Percentiles rank a stretch among this genome's conserved stretches.
These are phyloP conservation scores for Deinandra increscens DNA, from an alignment of 129 eudicot species.

Conservation along the genomic window DNA sequence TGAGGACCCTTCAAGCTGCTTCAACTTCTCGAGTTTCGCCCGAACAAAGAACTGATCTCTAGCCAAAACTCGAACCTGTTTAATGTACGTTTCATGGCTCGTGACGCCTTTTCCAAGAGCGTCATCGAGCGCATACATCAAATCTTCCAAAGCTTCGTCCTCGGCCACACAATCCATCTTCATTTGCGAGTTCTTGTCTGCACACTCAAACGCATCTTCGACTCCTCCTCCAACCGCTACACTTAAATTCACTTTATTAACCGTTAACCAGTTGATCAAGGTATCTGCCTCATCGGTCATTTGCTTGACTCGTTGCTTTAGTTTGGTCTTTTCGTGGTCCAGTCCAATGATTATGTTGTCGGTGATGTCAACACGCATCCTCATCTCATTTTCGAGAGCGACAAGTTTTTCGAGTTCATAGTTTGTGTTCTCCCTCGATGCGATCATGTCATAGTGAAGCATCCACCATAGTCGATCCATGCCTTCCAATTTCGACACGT, in stretches of 20 bases:
- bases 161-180: constrained; percentile 42
- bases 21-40: constrained; percentile 34
- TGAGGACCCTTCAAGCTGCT: constrained; percentile 6
- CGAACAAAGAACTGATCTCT: constrained; percentile 56
- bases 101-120: constrained; percentile 41
- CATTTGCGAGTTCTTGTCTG: constrained; percentile 29
- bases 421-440: constrained; percentile 22
- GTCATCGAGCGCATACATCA: constrained; percentile 50
- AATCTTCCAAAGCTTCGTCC: constrained; percentile 59
- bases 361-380: constrained; percentile 31
- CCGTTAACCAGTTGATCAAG: constrained; percentile 49
- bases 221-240: constrained; percentile 14
- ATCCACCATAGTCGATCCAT: constrained; percentile 50
- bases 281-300: constrained; percentile 41
- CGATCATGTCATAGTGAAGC: constrained; percentile 46
- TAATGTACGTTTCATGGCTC: constrained; percentile 44
- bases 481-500: constrained; percentile 48
- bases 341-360: constrained; percentile 28
- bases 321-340: constrained; percentile 27
- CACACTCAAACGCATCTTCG: constrained; percentile 56
- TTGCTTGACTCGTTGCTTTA: constrained; percentile 39
- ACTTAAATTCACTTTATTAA: constrained; percentile 24
- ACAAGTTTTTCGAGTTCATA: constrained; percentile 37
- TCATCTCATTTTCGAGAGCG: constrained; percentile 40
- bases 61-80: constrained; percentile 58